Percentiles rank a stretch among this genome's conserved stretches.
Evolutionary conservation across 2,329 filamentous ascomycete genomes (phyloP).

Genomic region (Atkinsonella hypoxylon): DNA sequence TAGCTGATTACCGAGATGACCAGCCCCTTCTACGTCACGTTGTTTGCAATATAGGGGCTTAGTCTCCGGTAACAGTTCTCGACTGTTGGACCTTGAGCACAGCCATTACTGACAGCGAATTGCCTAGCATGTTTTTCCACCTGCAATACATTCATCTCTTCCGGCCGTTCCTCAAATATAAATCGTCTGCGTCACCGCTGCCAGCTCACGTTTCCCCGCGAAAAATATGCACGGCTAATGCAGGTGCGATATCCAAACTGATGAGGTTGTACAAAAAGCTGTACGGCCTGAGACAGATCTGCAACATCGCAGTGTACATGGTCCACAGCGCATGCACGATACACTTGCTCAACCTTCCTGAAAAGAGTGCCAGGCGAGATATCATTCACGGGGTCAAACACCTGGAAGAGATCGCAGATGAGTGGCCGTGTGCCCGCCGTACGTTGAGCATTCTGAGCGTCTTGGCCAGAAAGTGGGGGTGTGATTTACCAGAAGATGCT

Average conservation of each 20-base stretch:
- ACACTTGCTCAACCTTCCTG: conserved; percentile 82
- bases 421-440: conserved; percentile 81
- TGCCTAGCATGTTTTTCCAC: conserved; percentile 85
- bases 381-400: conserved; percentile 85
- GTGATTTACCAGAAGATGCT: conserved; percentile 78
- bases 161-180: conserved; percentile 88
- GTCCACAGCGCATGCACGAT: conserved; percentile 89
- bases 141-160: conserved; percentile 93
- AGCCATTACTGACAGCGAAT: conserved; percentile 12
- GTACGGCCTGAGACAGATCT: conserved; percentile 85
- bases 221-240: conserved; percentile 82
- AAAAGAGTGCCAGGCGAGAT: conserved; percentile 81
- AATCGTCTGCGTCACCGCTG: conserved; percentile 66
- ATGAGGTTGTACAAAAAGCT: conserved; percentile 87
- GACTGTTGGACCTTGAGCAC: neutral
- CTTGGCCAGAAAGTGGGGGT: conserved; percentile 78
- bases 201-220: conserved; percentile 81
- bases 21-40: neutral
- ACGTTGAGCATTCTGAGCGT: conserved; percentile 78
- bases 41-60: neutral
- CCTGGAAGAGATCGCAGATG: conserved; percentile 88
- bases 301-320: conserved; percentile 94
- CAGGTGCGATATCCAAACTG: conserved; percentile 82
- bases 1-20: conserved; percentile 16
- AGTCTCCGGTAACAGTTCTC: neutral